Evolutionary conservation across 2,329 filamentous ascomycete genomes (phyloP).

Genomic region (Colletotrichum phormii): DNA sequence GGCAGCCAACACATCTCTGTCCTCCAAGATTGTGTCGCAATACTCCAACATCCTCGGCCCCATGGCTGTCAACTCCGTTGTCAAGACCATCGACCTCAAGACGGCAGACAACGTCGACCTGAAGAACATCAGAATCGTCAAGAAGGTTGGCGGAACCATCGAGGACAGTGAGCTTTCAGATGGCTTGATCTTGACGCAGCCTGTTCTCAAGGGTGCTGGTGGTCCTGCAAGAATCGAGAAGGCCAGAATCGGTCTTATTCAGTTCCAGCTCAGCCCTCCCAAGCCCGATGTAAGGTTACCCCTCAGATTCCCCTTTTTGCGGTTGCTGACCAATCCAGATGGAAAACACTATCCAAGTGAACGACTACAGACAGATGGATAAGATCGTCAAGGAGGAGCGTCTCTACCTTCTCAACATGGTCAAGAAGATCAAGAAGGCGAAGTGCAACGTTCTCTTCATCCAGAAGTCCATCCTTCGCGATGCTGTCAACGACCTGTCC

Average conservation of each 20-base stretch:
- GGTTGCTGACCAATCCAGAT: conserved; percentile 68
- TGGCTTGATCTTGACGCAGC: conserved; percentile 90
- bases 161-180: conserved; percentile 98
- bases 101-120: conserved; percentile 97
- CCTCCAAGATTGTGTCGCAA: conserved; percentile 98
- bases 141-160: conserved; percentile 98
- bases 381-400: conserved; percentile 99
- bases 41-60: conserved; percentile 95
- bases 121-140: conserved; percentile 95
- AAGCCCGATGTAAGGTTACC: conserved; percentile 84
- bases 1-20: conserved; percentile 95
- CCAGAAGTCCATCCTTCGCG: conserved; percentile 97
- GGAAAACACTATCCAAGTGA: conserved; percentile 99
- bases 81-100: conserved; percentile 95
- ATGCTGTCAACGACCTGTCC: conserved; percentile 97
- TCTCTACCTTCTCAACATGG: conserved; percentile 97
- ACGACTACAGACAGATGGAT: conserved; percentile 99
- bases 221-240: conserved; percentile 96
- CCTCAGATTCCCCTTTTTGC: background rate
- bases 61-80: conserved; percentile 97
- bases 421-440: conserved; percentile 99
- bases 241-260: conserved; percentile 94
- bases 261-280: conserved; percentile 97
- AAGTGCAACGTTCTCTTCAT: conserved; percentile 99
- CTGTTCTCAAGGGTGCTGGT: conserved; percentile 91